phyloP scores from a whole-genome alignment of 495 filamentous ascomycete species.

The Daldinia childiae region DNA sequence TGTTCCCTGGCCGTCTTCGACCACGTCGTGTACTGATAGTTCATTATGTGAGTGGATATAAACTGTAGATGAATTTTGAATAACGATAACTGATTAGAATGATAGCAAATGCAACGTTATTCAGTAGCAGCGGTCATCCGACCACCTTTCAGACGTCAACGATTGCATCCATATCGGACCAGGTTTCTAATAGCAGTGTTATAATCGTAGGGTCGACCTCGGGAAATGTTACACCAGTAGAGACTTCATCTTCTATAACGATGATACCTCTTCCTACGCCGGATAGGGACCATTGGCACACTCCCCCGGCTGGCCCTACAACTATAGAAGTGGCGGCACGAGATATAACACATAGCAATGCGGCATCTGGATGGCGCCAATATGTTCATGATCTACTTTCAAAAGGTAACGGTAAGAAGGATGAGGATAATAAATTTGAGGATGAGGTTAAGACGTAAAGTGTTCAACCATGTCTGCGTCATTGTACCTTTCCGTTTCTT shows the following conservation, averaged over 20 bases:
- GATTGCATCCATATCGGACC: conserved; percentile 23
- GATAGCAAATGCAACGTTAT: conserved; percentile 20
- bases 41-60: neutral
- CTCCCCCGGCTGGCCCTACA: conserved; percentile 9
- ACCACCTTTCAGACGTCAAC: conserved; percentile 46
- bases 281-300: conserved; percentile 34
- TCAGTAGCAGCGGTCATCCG: conserved; percentile 14
- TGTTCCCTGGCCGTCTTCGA: conserved; percentile 3
- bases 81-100: conserved; percentile 5
- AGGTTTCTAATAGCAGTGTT: conserved; percentile 27
- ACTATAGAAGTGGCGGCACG: conserved; percentile 4
- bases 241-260: conserved; percentile 3
- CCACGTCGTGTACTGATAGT: conserved; percentile 22
- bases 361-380: conserved; percentile 17
- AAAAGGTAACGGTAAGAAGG: neutral
- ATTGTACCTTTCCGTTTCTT: conserved; percentile 10
- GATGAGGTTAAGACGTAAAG: conserved; percentile 7
- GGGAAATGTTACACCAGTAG: neutral
- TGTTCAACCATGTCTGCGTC: neutral
- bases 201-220: neutral
- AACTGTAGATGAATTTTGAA: neutral
- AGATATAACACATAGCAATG: neutral
- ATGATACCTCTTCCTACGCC: conserved; percentile 16
- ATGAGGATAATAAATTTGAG: neutral
- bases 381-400: conserved; percentile 8